Percentiles rank a stretch among this genome's conserved stretches.
phyloP scores from a whole-genome alignment of 805 yeast genomes.

The Kluyveromyces starmeri region DNA sequence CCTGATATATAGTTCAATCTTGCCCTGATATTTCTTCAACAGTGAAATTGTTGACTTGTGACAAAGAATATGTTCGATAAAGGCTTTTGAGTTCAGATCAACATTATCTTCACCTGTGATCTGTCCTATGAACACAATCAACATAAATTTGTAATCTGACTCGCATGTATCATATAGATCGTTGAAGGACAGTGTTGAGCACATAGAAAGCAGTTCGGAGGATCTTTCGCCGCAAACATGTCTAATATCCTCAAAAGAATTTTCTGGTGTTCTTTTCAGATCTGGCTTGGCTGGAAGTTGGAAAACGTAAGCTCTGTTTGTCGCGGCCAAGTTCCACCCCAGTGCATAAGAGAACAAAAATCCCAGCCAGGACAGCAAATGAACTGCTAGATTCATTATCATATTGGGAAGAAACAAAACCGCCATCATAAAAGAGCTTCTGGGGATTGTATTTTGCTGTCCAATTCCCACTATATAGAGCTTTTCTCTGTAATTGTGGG shows the following conservation, averaged over 20 bases:
- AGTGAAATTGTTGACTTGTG: constrained; percentile 36
- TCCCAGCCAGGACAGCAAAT: constrained; percentile 17
- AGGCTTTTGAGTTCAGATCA: constrained; percentile 26
- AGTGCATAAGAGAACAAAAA: constrained; percentile 12
- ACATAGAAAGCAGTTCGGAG: constrained; percentile 3
- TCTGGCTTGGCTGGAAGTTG: constrained; percentile 17
- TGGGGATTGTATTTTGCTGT: constrained; percentile 5
- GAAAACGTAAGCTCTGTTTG: constrained; percentile 8
- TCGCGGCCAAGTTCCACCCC: constrained; percentile 12
- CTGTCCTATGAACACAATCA: constrained; percentile 44
- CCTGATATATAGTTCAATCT: constrained; percentile 55
- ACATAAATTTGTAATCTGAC: constrained; percentile 39
- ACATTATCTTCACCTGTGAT: constrained; percentile 30
- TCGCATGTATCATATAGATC: constrained; percentile 34
- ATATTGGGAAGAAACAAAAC: constrained; percentile 49
- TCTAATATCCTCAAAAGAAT: constrained; percentile 17
- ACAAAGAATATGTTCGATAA: constrained; percentile 39
- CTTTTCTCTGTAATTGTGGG: constrained; percentile 21
- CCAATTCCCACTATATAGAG: constrained; percentile 21
- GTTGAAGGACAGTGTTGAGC: constrained; percentile 30
- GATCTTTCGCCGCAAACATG: constrained; percentile 8
- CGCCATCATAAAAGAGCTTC: constrained; percentile 38
- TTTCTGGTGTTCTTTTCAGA: constrained; percentile 7
- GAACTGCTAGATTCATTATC: constrained; percentile 16
- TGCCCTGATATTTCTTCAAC: constrained; percentile 29